Evolutionary conservation across 257 asterid genomes (phyloP).

Genomic region (Solanum medicagineum): DNA sequence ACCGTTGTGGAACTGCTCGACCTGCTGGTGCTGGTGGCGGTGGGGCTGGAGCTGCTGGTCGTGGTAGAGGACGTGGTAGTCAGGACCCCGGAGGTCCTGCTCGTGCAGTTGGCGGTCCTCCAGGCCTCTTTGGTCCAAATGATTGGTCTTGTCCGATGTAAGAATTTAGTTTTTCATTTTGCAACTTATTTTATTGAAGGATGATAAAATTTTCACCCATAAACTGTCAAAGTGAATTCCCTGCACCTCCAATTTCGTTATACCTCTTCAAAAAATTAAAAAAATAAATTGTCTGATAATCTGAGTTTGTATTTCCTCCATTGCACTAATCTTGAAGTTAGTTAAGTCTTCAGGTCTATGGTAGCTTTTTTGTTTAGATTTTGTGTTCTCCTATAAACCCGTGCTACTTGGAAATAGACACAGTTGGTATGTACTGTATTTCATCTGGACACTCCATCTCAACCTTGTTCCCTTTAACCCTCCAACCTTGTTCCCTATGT

Average conservation of each 20-base stretch:
- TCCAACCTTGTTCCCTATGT: too few relatives aligned
- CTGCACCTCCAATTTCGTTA: neutral
- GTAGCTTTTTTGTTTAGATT: neutral
- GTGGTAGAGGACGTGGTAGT: constrained; percentile 80
- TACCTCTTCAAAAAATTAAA: neutral
- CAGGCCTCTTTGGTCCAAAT: constrained; percentile 95
- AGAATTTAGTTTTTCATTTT: constrained; percentile 9
- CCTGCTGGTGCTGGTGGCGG: constrained; percentile 84
- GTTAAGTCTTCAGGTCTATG: neutral
- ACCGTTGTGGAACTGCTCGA: constrained; percentile 96
- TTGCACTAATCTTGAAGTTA: neutral
- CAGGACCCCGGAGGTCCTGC: constrained; percentile 50
- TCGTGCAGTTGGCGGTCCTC: constrained; percentile 61
- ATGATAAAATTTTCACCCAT: neutral
- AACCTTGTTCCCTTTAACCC: too few relatives aligned
- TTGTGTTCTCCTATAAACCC: neutral
- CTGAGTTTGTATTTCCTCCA: neutral
- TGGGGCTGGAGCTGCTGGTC: constrained; percentile 72
- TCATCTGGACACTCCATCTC: neutral
- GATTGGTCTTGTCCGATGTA: constrained; percentile 99
- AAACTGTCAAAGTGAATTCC: neutral
- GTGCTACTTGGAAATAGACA: neutral
- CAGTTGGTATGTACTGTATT: neutral
- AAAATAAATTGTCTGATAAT: neutral
- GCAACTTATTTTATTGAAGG: neutral